Percentiles rank a stretch among this genome's conserved stretches.
Evolutionary conservation across 257 asterid species (phyloP).

Genomic region (Petrea volubilis): DNA sequence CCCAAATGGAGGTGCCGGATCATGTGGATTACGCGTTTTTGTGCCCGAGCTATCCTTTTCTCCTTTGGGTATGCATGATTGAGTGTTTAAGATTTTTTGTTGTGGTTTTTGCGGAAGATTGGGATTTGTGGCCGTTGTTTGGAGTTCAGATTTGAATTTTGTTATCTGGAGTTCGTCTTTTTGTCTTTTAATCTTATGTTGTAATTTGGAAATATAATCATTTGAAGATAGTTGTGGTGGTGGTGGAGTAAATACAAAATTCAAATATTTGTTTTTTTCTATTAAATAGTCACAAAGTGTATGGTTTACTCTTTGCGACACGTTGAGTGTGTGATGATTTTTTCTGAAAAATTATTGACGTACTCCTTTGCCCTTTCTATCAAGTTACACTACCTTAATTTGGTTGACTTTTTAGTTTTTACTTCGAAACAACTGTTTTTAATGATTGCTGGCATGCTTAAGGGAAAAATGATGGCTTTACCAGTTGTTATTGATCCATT

Average conservation of each 20-base stretch:
- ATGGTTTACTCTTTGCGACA: neutral
- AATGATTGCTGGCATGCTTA: neutral
- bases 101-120: neutral
- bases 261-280: neutral
- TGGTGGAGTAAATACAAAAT: neutral
- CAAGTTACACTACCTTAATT: neutral
- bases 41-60: constrained; percentile 79
- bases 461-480: neutral
- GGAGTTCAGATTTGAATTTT: neutral
- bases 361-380: neutral
- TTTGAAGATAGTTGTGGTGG: neutral
- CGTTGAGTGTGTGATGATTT: constrained; percentile 4
- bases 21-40: constrained; percentile 86
- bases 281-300: neutral
- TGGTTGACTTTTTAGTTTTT: neutral
- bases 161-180: neutral
- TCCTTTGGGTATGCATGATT: constrained; percentile 69
- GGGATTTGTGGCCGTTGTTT: neutral
- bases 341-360: neutral
- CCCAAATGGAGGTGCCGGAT: constrained; percentile 83
- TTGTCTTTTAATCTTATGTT: neutral
- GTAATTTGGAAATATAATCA: neutral
- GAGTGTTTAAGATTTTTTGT: neutral
- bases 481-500: no score
- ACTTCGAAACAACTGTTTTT: neutral